phyloP scores from a whole-genome alignment of 176 grass and related monocot species.

The Cenchrus americanus region DNA sequence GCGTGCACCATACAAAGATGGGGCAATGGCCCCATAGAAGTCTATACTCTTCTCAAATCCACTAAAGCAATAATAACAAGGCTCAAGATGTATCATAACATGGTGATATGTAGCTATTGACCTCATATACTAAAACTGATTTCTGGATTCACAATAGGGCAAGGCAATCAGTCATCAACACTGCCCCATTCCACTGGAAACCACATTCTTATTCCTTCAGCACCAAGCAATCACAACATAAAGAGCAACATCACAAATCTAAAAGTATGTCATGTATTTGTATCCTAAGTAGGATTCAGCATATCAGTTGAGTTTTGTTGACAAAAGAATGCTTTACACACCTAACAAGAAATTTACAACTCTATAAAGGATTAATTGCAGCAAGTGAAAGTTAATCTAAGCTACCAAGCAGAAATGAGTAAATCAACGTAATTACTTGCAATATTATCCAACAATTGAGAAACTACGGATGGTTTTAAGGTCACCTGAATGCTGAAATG shows the following conservation, averaged over 20 bases:
- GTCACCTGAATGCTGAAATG: conserved; percentile 84
- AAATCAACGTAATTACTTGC: not conserved
- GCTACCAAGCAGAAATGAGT: not conserved
- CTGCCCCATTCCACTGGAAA: not conserved
- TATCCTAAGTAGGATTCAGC: conserved; percentile 3
- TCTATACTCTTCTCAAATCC: not conserved
- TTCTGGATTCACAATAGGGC: not conserved
- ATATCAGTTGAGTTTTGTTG: not conserved
- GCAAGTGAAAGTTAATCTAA: conserved; percentile 18
- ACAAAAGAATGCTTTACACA: conserved; percentile 15
- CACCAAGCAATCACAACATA: not conserved
- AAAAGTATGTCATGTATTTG: not conserved
- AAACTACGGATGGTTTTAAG: conserved; percentile 14
- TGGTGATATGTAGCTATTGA: not conserved
- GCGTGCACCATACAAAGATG: not conserved
- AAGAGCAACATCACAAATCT: not conserved
- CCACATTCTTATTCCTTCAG: not conserved
- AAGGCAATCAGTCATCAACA: not conserved
- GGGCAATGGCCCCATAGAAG: not conserved
- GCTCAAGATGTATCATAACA: not conserved
- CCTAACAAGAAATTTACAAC: not conserved
- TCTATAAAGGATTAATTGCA: not conserved
- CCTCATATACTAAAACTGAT: not conserved
- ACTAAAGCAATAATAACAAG: not conserved
- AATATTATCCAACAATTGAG: not conserved